phyloP scores from a whole-genome alignment of 345 rosid species.

The Camelina hispida region DNA sequence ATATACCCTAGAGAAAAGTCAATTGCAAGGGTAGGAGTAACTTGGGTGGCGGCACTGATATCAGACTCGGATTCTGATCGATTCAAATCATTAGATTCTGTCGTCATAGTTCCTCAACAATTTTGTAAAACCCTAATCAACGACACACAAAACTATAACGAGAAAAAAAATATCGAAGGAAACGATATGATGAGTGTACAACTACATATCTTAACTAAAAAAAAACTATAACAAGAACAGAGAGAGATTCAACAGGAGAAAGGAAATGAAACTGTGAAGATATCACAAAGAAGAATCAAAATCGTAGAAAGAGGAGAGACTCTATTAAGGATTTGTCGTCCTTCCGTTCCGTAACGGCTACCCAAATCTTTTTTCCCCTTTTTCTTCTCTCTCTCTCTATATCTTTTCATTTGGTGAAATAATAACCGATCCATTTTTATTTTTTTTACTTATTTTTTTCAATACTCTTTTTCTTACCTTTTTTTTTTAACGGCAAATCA shows the following conservation, averaged over 20 bases:
- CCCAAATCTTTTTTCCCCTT: not conserved
- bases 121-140: not conserved
- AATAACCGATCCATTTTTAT: too few relatives aligned
- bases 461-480: too few relatives aligned
- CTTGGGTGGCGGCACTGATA: not conserved
- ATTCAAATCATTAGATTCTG: conserved; percentile 2
- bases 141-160: not conserved
- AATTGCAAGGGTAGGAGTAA: conserved; percentile 8
- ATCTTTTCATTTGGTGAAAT: too few relatives aligned
- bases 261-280: too few relatives aligned
- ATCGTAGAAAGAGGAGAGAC: not conserved
- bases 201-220: not conserved
- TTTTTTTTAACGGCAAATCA: too few relatives aligned
- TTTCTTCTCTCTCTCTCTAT: too few relatives aligned
- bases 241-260: not conserved
- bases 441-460: too few relatives aligned
- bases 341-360: not conserved
- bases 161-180: not conserved
- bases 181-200: not conserved
- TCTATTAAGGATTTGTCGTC: not conserved
- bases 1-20: conserved; percentile 4
- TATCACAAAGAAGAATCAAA: too few relatives aligned
- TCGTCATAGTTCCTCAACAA: not conserved
- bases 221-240: not conserved
- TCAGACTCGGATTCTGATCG: not conserved